Percentiles rank a stretch among this genome's conserved stretches.
These are phyloP conservation scores for Venturia aucupariae DNA, from an alignment of 2,329 filamentous ascomycete species.

Conservation along the genomic window DNA sequence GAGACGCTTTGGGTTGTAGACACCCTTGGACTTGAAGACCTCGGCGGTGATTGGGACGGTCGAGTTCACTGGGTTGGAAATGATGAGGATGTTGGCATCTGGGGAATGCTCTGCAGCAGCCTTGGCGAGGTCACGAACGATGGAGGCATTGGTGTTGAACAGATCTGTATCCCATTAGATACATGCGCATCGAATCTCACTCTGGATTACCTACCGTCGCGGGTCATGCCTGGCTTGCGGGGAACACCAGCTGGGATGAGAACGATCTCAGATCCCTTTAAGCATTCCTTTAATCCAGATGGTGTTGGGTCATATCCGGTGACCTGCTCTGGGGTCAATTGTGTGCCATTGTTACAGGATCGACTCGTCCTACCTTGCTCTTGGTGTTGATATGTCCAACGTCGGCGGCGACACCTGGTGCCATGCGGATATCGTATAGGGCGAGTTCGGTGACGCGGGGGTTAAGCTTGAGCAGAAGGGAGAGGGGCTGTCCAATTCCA, in stretches of 20 bases:
- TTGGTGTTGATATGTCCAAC: constrained; percentile 99
- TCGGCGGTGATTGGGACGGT: constrained; percentile 96
- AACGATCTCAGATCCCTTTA: constrained; percentile 86
- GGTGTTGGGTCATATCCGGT: constrained; percentile 77
- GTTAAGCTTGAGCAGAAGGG: constrained; percentile 97
- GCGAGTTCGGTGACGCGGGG: constrained; percentile 86
- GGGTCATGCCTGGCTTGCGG: constrained; percentile 99
- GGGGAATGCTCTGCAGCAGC: constrained; percentile 80
- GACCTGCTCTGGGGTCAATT: constrained; percentile 44
- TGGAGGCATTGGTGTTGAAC: constrained; percentile 99
- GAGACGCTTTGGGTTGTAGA: constrained; percentile 98
- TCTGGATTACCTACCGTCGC: constrained; percentile 55
- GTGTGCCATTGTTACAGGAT: not conserved
- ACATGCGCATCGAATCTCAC: not conserved
- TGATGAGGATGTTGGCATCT: constrained; percentile 92
- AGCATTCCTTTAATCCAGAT: constrained; percentile 64
- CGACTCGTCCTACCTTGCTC: constrained; percentile 49
- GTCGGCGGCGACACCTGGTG: constrained; percentile 94
- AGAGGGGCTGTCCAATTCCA: constrained; percentile 97
- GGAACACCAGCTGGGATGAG: constrained; percentile 97
- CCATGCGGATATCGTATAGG: constrained; percentile 95
- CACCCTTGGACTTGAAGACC: constrained; percentile 88
- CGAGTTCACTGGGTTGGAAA: constrained; percentile 98
- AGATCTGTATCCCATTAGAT: constrained; percentile 52
- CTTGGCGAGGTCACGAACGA: constrained; percentile 97